Base-by-base conservation (phyloP, 768 basidiomycete genomes). In the Termitomyces sp. region DNA sequence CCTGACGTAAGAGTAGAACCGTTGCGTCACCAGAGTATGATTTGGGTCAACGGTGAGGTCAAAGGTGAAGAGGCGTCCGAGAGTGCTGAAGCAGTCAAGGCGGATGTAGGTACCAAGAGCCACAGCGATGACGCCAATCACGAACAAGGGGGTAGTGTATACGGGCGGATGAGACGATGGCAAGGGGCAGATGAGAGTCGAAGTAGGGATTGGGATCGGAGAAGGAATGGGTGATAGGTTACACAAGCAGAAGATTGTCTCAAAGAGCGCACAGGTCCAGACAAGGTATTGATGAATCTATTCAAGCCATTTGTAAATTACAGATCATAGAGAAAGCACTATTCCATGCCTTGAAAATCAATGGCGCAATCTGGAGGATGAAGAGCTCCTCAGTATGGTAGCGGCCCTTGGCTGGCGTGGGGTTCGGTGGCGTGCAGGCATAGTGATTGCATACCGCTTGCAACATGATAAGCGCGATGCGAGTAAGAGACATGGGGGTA, bases 361-460 rank as follows among this genome's bases (percentile, higher is more conserved):
- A 55, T 2, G 81, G 79, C 0, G 81, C 81, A 16, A 82, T 76
- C 51, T 80, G 78, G 27, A 82, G 70, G 54, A 78, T 64, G 60
- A 72, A 73, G 24, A 71, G 70, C 60, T 78, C 75, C 37, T 76
- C 69, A 9, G 74, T 76, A 63, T 81, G 75, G 63, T 79, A 81
- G 12, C 81, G 78, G 31, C 70, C 72, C 51, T 78, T 79, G 33
- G 65, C 53, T 6, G 75, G 77, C 0, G 81, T 79, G 27, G 76
- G 79, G 63, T 81, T 79, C 1, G 81, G 81, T 0, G 81, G 79
- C 3, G 76, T 76, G 64, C 72, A 78, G 4, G 81, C 81, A 6
- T 72, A 61, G 55, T 80, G 75, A 61, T 80, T 78, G 70, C 69
- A 71, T 47, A 72, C 34, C 22, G 78, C 78, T 59, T 82, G 80